These are phyloP conservation scores for Claviceps maximensis DNA, from an alignment of 2,329 filamentous ascomycete genomes.

Conservation along the genomic window DNA sequence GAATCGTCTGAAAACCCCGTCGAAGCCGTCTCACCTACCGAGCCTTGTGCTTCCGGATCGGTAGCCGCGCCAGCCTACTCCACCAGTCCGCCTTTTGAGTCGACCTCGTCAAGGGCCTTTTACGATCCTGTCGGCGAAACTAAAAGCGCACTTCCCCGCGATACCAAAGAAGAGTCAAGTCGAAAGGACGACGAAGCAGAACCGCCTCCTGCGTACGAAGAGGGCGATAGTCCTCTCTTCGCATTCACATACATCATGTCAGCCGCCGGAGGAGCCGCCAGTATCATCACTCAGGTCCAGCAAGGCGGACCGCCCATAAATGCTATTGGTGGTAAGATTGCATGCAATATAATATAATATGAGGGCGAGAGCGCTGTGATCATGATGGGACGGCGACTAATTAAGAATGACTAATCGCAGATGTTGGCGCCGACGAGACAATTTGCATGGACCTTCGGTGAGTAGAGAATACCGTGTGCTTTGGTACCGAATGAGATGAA, in stretches of 20 bases:
- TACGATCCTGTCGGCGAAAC: conserved; percentile 54
- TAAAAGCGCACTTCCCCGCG: conserved; percentile 70
- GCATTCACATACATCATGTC: conserved; percentile 97
- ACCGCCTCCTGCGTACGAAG: conserved; percentile 89
- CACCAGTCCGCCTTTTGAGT: conserved; percentile 21
- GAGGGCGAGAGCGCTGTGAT: neutral
- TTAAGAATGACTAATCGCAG: conserved; percentile 22
- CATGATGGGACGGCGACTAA: neutral
- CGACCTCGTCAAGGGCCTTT: conserved; percentile 25
- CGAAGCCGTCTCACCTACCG: conserved; percentile 12
- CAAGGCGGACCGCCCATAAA: conserved; percentile 85
- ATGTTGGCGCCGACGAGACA: conserved; percentile 81
- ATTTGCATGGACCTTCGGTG: conserved; percentile 92
- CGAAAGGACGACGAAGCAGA: conserved; percentile 75
- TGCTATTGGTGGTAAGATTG: conserved; percentile 61
- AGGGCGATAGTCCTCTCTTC: conserved; percentile 82
- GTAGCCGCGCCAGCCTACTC: conserved; percentile 43
- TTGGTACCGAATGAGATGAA: neutral
- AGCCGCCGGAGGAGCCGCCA: conserved; percentile 88
- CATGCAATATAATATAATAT: no score
- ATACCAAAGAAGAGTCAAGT: conserved; percentile 63
- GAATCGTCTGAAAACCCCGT: conserved; percentile 21
- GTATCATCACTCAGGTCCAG: conserved; percentile 98
- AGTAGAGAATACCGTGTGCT: conserved; percentile 12
- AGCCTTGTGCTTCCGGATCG: conserved; percentile 22